Evolutionary conservation across 1,284 basidiomycete species (phyloP).

Genomic region (Gomphus bonarii): DNA sequence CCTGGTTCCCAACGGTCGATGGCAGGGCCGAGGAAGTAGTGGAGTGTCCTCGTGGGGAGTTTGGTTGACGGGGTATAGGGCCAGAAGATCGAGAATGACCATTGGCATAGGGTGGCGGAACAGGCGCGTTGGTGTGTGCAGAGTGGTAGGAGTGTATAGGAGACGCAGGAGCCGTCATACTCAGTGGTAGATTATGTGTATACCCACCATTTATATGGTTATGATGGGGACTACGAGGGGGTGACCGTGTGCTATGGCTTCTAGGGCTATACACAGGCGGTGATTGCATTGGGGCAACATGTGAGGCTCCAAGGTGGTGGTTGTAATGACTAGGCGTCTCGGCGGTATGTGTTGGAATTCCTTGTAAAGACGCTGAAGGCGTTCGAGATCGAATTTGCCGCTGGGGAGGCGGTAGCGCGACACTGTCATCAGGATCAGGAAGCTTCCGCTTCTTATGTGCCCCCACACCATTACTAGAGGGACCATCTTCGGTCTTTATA

Average conservation of each 20-base stretch:
- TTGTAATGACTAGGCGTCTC: background rate
- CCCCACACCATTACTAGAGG: constrained; percentile 1
- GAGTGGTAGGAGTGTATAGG: constrained; percentile 3
- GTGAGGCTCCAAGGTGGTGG: background rate
- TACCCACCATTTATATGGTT: background rate
- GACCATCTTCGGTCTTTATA: background rate
- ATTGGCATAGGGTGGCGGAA: constrained; percentile 4
- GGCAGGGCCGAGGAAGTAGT: constrained; percentile 2
- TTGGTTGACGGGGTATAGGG: background rate
- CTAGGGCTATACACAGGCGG: background rate
- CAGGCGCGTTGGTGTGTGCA: background rate
- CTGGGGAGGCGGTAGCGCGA: background rate
- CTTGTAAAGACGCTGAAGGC: background rate
- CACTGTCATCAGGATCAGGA: constrained; percentile 1
- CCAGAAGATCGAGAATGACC: constrained; percentile 5
- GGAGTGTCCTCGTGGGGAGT: constrained; percentile 1
- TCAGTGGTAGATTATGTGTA: background rate
- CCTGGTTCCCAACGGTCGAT: background rate
- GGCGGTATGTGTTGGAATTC: background rate
- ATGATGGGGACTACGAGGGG: background rate
- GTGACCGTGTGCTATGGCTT: background rate
- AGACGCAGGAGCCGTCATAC: background rate
- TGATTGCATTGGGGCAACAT: background rate
- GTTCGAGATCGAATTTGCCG: background rate
- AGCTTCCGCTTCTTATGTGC: constrained; percentile 7